These are phyloP conservation scores for Petrea volubilis DNA, from an alignment of 257 asterid species.

Conservation along the genomic window DNA sequence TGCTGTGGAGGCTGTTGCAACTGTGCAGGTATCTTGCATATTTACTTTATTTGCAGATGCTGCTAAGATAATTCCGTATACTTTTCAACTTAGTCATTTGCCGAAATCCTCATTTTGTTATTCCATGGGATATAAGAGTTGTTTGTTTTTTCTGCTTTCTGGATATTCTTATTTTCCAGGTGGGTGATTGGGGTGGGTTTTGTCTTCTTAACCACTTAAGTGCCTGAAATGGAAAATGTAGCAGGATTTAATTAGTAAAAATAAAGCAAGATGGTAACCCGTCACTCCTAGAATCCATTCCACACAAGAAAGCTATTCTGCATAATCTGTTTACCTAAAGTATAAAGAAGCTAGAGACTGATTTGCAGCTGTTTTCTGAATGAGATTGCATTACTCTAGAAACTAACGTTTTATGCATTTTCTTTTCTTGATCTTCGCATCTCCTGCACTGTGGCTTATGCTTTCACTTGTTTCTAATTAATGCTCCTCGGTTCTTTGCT, in stretches of 20 bases:
- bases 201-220: background rate
- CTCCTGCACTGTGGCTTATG: background rate
- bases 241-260: background rate
- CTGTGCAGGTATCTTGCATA: constrained; percentile 63
- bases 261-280: background rate
- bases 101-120: background rate
- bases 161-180: background rate
- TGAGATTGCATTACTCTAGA: background rate
- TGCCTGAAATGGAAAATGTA: background rate
- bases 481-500: background rate
- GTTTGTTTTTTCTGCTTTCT: background rate
- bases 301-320: no score
- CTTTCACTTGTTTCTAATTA: background rate
- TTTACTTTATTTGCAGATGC: background rate
- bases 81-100: background rate
- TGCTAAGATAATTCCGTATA: background rate
- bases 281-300: no score
- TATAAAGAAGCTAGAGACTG: background rate
- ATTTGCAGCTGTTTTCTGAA: background rate
- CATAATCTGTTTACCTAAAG: no score
- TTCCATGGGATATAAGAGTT: no score
- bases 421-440: background rate
- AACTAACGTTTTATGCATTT: background rate
- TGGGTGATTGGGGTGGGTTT: constrained; percentile 12
- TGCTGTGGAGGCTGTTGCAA: constrained; percentile 87